Base-by-base conservation (phyloP, 164 flowering plant genomes). In the Vitis cinerea region DNA sequence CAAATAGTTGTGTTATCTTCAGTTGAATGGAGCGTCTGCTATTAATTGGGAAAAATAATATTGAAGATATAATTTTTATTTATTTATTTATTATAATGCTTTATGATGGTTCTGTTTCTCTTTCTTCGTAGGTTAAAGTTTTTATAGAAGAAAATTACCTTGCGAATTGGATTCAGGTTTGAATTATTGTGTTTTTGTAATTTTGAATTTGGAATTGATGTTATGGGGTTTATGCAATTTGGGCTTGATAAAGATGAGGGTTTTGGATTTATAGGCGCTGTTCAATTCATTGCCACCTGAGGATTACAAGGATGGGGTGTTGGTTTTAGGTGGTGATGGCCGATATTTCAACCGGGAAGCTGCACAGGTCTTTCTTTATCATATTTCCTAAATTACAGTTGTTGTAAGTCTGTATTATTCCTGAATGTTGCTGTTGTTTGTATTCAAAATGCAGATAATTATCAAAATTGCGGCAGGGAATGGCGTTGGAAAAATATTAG, bases 241-340 rank as follows among this genome's bases (percentile, higher is more conserved):
- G 61, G 53, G 3, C 61, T 58, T 74, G 30, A 53, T 37, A 15
- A 12, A 10, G 16, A 1, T n/a, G 4, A 9, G 9, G 31, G 29
- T 71, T 76, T 49, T 68, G 65, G 4, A 29, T 61, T 44, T 75
- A 50, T 67, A 95, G 99, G 94, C 99, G 14, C 72, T 93, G 77
- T 91, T 95, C 75, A 81, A 93, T 80, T 95, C 99, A 0, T 79
- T 95, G 79, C 94, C 91, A 3, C 83, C 86, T 0, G 99, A 93
- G 86, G 99, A 95, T 78, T 95, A 81, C 80, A 80, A 86, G 79
- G 79, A 84, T 72, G 98, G 90, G n/a, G 58, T 87, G 64, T 76
- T 92, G 83, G 98, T 90, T 6, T 83, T 95, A 64, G 99, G 99
- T 59, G 99, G 99, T n/a, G 99, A 95, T 84, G 99, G 98, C 13